Base-by-base conservation (phyloP, 2,329 filamentous ascomycete genomes). In the Exophiala viscosa region DNA sequence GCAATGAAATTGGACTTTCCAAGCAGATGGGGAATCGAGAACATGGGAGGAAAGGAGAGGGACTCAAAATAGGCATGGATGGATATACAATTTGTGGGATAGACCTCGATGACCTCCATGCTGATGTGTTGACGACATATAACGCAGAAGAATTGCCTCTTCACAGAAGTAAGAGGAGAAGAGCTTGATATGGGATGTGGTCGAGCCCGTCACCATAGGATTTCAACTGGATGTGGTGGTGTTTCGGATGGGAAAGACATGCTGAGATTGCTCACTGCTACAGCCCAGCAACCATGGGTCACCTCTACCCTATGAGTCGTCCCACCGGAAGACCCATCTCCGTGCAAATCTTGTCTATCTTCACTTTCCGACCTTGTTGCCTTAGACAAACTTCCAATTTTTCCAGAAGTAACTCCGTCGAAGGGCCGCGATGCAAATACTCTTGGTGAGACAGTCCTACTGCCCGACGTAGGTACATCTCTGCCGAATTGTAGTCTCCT, bases 1-100 rank as follows among this genome's bases (percentile, higher is more conserved):
- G n/a, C 20, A 6, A 43, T 31, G 46, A 56, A 59, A 34, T 59
- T 59, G 31, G 53, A 59, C 45, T 56, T 59, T 17, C 56, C 53
- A 4, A 51, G 34, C 10, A 56, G 36, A n/a, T 35, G 17, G 32
- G 34, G 34, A 14, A 59, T 40, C 15, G 36, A 32, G 10, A 35
- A 39, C 38, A 50, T 31, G 15, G 45, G 36, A 17, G 52, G 51
- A 18, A 58, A 58, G 1, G 40, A 42, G 6, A 42, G 20, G 14
- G 40, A 42, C 20, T 42, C n/a, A 9, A 31, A 42, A n/a, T 23
- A 42, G n/a, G 20, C 20, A n/a, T 42, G 8, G 10, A n/a, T 15
- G 14, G 34, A 36, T 2, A 36, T 15, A 10, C 2, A 13, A 36
- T 13, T 36, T 13, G 11, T 15, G 3, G 34, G 34, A 4, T 36